These are phyloP conservation scores for Chlorella sorokiniana DNA, from an alignment of 139 green algal species.

Conservation along the genomic window DNA sequence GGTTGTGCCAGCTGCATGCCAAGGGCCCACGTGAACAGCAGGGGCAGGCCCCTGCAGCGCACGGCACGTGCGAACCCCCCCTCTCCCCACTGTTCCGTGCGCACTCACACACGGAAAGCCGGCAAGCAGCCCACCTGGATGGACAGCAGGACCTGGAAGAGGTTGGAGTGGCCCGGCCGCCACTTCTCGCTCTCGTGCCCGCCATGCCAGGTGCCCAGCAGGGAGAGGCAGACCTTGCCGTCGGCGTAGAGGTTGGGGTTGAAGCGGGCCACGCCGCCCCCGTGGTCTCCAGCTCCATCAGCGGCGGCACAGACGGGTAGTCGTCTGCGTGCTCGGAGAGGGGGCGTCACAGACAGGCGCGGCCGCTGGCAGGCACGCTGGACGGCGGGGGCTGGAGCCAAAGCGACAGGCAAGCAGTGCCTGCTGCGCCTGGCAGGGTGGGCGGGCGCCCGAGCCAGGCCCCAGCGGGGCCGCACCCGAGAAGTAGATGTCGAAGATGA, in stretches of 20 bases:
- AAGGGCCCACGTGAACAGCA: too few species aligned
- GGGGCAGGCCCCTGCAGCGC: too few species aligned
- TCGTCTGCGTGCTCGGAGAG: constrained; percentile 16
- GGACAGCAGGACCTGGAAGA: constrained; percentile 74
- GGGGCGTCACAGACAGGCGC: neutral
- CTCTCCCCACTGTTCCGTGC: neutral
- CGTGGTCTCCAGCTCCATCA: constrained; percentile 74
- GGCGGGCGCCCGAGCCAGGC: neutral
- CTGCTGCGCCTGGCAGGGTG: neutral
- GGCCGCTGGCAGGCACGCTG: neutral
- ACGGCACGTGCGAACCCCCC: too few species aligned
- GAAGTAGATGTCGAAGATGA: constrained; percentile 88
- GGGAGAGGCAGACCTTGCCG: constrained; percentile 71
- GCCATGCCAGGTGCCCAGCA: constrained; percentile 80
- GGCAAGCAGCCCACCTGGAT: neutral
- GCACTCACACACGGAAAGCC: neutral
- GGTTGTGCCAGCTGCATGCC: neutral
- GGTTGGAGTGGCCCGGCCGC: constrained; percentile 62
- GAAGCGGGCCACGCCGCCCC: constrained; percentile 77
- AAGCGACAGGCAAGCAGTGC: too few species aligned
- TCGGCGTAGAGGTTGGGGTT: constrained; percentile 88
- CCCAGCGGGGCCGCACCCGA: constrained; percentile 24
- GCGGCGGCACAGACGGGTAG: constrained; percentile 80
- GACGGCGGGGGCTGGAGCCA: too few species aligned
- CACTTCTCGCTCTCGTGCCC: constrained; percentile 73